phyloP scores from a whole-genome alignment of 192 early-diverging fungal genomes.

The Coemansia sp. region DNA sequence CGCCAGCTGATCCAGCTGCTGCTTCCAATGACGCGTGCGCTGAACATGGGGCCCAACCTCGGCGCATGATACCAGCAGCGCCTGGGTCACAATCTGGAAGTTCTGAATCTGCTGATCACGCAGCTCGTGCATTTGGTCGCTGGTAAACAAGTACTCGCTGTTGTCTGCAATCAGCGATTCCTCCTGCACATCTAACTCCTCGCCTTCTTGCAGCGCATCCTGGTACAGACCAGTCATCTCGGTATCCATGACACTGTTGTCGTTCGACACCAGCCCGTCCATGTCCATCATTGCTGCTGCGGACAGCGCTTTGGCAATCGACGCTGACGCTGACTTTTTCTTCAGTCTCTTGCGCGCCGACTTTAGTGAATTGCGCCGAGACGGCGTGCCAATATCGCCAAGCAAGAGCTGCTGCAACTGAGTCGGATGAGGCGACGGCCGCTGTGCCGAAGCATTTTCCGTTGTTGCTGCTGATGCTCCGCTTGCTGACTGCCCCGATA shows the following conservation, averaged over 20 bases:
- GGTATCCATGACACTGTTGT: constrained; percentile 31
- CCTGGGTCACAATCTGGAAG: constrained; percentile 57
- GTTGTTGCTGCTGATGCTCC: no score
- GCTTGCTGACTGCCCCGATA: neutral
- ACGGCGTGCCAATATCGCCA: constrained; percentile 9
- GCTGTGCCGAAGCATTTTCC: neutral
- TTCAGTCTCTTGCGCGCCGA: constrained; percentile 31
- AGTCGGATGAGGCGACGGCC: constrained; percentile 9
- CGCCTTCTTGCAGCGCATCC: constrained; percentile 54
- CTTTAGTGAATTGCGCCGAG: constrained; percentile 18
- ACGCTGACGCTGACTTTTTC: constrained; percentile 20
- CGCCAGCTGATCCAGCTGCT: constrained; percentile 51
- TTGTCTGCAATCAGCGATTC: constrained; percentile 38
- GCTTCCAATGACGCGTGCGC: constrained; percentile 50
- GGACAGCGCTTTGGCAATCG: constrained; percentile 16
- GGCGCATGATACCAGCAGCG: constrained; percentile 44
- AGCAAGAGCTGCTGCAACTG: constrained; percentile 16
- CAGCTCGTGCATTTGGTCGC: constrained; percentile 52
- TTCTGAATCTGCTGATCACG: constrained; percentile 55
- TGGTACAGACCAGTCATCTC: constrained; percentile 54
- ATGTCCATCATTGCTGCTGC: constrained; percentile 17
- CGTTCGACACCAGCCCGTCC: constrained; percentile 14
- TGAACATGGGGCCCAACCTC: constrained; percentile 31
- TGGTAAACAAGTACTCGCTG: constrained; percentile 43
- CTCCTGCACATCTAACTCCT: constrained; percentile 48